Evolutionary conservation across 495 filamentous ascomycete species (phyloP), one percentile per base, ranked within the genome.

Genomic region (Neurospora cerealis): DNA sequence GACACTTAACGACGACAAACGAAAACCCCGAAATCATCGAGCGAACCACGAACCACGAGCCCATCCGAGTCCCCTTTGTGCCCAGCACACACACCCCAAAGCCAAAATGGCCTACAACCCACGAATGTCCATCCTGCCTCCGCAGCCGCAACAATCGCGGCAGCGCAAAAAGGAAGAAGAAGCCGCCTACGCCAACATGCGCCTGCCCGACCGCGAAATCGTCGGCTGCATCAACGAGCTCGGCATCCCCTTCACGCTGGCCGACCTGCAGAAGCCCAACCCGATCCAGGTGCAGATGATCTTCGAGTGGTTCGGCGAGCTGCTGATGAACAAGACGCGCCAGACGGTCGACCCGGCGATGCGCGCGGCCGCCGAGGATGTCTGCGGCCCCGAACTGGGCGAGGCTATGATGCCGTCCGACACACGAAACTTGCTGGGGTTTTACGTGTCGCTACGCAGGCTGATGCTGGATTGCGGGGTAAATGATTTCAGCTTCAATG

Each of bases 221-320:
- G 93, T 94, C 78, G 94, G 92, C 78, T 99, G 96, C 82, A 97
- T 99, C 85, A 95, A 90, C 82, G 96, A 98, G 80, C 96, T 98
- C 72, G 95, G 94, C 66, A 92, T 99, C 71, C 88, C 89, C 5
- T 97, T 98, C 81, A 91, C 88, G 2, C 84, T 92, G n/a, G 91
- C 92, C 74, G 96, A 99, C 83, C 87, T 99, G 42, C 89, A 94
- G 74, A 98, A 97, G 79, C 96, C 96, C 5, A 96, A 97, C 76
- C 91, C 96, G 13, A 89, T 93, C 72, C 93, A 96, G 77, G 94
- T 97, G 69, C 96, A 98, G 82, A 92, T 93, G 87, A 92, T 99
- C 41, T 95, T 97, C 74, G 96, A 99, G 88, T 96, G 93, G 93
- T 96, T 98, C 78, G 95, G 93, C 66, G 94, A 97, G 78, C 84